A percentile compares a stretch with the other conserved stretches of the same genome.
These are phyloP conservation scores for Oryza meridionalis DNA, from an alignment of 176 grass and related monocot genomes.

Conservation along the genomic window DNA sequence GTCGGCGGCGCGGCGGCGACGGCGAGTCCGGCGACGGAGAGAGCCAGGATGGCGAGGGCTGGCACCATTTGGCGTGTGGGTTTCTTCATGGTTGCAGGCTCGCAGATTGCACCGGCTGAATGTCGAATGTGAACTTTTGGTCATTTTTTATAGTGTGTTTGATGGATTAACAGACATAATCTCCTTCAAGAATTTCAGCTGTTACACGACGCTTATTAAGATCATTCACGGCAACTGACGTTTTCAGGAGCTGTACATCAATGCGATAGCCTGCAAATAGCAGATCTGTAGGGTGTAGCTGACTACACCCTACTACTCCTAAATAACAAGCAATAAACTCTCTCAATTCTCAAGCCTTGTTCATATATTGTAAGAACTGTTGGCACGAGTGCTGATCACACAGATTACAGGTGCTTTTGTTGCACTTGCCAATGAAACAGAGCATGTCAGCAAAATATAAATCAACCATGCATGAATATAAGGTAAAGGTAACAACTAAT, in stretches of 20 bases:
- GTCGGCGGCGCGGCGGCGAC: neutral
- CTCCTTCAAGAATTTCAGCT: neutral
- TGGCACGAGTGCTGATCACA: neutral
- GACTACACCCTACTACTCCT: neutral
- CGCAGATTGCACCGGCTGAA: neutral
- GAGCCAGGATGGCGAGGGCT: constrained; percentile 1
- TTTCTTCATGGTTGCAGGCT: constrained; percentile 30
- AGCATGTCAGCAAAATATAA: neutral
- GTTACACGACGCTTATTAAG: constrained; percentile 7
- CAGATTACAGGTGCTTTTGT: neutral
- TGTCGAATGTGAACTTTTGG: neutral
- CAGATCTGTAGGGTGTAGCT: neutral
- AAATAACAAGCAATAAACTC: no score
- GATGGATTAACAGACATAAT: neutral
- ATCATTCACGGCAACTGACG: neutral
- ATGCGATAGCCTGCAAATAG: neutral
- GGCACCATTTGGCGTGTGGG: neutral
- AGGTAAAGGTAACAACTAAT: neutral
- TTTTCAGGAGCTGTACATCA: neutral
- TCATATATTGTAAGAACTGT: neutral
- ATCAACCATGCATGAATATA: neutral
- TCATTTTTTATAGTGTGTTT: constrained; percentile 16
- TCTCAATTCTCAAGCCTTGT: no score
- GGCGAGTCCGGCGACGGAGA: neutral
- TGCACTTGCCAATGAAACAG: neutral